Evolutionary conservation across 2,329 filamentous ascomycete species (phyloP), one percentile per base, ranked within the genome.

Genomic region (Colletotrichum higginsianum): DNA sequence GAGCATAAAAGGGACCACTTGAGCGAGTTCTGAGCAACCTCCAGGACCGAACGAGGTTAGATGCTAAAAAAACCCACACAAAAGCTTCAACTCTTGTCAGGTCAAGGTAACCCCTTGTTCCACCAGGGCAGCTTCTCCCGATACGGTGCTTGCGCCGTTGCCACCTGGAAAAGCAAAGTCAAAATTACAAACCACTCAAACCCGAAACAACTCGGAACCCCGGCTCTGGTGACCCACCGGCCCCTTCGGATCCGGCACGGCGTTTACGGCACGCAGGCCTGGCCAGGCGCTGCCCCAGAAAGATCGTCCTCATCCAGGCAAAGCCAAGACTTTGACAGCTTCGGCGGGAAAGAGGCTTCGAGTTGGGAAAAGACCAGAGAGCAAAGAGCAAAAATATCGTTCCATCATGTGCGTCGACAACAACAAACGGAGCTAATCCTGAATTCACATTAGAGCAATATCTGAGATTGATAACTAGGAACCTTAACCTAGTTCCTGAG

Each of bases 271-370:
- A 67, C 30, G 65, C 15, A 50, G 30, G 56, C 40, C 57, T 68
- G 50, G 52, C 44, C 38, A 38, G 46, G 26, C 30, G n/a, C 35
- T 52, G 13, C 62, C 66, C 61, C 67, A 61, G 55, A 70, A 56
- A 66, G 67, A 70, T 70, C 61, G 62, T 49, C 67, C 67, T 70
- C 23, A 56, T 21, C 55, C 42, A 49, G 4, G 56, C 42, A 60
- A 38, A 70, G 67, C 67, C 67, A 70, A 70, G 67, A 53, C 62
- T 70, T 66, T 70, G 62, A 60, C 38, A 57, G 40, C 46, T 66
- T 47, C 1, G 26, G 2, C 40, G 30, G 65, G 23, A 13, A 12
- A 15, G n/a, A 57, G 21, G 16, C 13, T 21, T 21, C 9, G 1
- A 13, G n/a, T 13, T 2, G 3, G 5, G 21, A 23, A 13, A 11